These are phyloP conservation scores for Endothia cerciana DNA, from an alignment of 2,329 filamentous ascomycete genomes.

Conservation along the genomic window DNA sequence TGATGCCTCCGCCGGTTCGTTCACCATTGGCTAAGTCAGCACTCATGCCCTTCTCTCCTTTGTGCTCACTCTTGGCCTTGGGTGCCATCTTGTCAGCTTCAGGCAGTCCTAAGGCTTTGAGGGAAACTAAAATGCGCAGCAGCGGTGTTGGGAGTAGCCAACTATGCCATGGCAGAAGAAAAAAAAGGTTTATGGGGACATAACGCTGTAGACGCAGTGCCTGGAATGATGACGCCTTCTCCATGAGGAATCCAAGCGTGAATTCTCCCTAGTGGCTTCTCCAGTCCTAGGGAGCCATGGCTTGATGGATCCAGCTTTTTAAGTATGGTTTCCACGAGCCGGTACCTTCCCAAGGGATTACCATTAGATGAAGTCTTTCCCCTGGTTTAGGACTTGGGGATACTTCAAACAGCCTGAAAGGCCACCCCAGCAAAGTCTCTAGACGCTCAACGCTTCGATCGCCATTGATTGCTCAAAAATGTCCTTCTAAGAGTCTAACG, in stretches of 20 bases:
- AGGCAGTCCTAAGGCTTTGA: not conserved
- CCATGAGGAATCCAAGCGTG: not conserved
- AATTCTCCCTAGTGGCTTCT: not conserved
- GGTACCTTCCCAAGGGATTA: too few species aligned
- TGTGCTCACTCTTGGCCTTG: not conserved
- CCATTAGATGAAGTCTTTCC: too few species aligned
- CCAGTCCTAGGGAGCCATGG: constrained; percentile 41
- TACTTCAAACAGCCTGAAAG: too few species aligned
- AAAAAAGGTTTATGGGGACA: not conserved
- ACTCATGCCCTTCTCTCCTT: not conserved
- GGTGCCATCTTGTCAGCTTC: not conserved
- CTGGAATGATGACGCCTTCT: not conserved
- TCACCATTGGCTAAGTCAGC: not conserved
- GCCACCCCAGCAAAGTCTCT: too few species aligned
- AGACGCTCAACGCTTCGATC: too few species aligned
- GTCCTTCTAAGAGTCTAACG: too few species aligned
- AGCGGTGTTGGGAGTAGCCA: not conserved
- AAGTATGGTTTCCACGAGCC: too few species aligned
- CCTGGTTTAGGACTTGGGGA: too few species aligned
- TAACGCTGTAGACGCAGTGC: not conserved
- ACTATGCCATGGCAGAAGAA: not conserved
- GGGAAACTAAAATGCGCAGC: not conserved
- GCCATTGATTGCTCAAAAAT: too few species aligned
- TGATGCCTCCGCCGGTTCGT: not conserved
- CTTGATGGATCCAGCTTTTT: too few species aligned